Base-by-base conservation (phyloP, 768 basidiomycete genomes). In the Leccinum aurantiacum region DNA sequence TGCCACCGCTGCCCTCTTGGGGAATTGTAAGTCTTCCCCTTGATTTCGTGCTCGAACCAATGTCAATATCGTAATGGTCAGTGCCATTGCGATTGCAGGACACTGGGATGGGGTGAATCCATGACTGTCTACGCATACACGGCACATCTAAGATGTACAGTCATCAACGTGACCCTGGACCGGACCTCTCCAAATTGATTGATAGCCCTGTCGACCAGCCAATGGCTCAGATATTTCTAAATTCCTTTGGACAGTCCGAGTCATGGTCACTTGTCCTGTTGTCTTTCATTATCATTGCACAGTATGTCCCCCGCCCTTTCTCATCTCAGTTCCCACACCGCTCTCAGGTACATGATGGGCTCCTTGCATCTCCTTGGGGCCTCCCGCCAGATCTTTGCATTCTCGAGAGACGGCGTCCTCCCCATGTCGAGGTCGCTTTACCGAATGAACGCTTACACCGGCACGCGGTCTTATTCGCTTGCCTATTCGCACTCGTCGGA, bases 141-240 rank as follows among this genome's bases (percentile, higher is more conserved):
- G 49, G 5, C 44, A 17, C 27, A 17, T 17, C 48, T 44, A 15
- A 57, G 8, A 19, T 49, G 41, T 10, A 29, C 67, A 75, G 80
- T 75, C 4, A 77, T 86, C 60, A 81, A 85, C n/a, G 67, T 86
- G 17, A 63, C 78, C 7, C 70, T 86, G 84, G 84, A 11, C 71
- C 70, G 1, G 78, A 85, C 55, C 59, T 84, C 17, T 66, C 76
- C 38, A 65, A 63, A 37, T 65, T 84, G 5, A 59, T 78, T 53
- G 60, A 65, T 33, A 73, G 73, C 29, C 57, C 67, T 9, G 41
- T 65, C 35, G 47, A 47, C 22, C 81, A 82, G 55, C 81, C 81
- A 6, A 76, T 82, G 72, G 78, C 80, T 17, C 66, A 74, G 53
- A 74, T 78, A 29, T 73, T 77, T 57, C 68, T 72, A 37, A 72